Evolutionary conservation across 2,329 filamentous ascomycete species (phyloP).

Genomic region (Aspergillus brunneoviolaceus): DNA sequence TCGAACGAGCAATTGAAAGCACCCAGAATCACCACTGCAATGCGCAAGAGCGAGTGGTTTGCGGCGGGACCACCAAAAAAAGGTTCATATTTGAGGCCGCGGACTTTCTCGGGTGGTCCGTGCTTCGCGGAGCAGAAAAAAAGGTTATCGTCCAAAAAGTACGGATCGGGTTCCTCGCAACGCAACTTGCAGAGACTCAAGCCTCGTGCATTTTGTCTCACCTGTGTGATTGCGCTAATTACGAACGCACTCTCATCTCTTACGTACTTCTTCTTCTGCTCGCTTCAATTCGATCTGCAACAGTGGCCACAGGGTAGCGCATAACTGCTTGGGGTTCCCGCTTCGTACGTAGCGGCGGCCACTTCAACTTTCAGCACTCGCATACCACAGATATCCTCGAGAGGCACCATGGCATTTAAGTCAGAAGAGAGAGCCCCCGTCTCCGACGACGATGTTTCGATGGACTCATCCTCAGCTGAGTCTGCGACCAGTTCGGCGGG

Average conservation of each 20-base stretch:
- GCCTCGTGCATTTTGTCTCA: not conserved
- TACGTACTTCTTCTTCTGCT: not conserved
- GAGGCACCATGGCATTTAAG: conserved; percentile 25
- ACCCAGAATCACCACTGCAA: not conserved
- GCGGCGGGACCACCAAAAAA: conserved; percentile 8
- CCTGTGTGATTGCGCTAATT: not conserved
- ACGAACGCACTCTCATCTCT: not conserved
- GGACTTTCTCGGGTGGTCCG: conserved; percentile 37
- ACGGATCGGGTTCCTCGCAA: conserved; percentile 11
- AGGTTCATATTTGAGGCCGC: conserved; percentile 28
- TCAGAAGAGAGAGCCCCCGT: conserved; percentile 23
- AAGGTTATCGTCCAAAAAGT: conserved; percentile 28
- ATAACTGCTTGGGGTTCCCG: conserved; percentile 10
- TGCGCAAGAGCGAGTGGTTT: conserved; percentile 2
- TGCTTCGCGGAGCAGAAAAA: conserved; percentile 44
- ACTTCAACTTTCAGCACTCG: not conserved
- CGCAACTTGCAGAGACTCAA: conserved; percentile 8
- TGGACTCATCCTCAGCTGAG: conserved; percentile 16
- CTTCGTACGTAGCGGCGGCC: conserved; percentile 9
- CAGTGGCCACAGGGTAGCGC: not conserved
- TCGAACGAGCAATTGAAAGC: not conserved
- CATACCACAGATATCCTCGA: not conserved
- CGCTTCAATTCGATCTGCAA: not conserved
- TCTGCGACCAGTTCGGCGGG: conserved; percentile 13
- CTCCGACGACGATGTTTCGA: conserved; percentile 17